phyloP scores from a whole-genome alignment of 2,329 filamentous ascomycete genomes.

The Dendryphion nanum region DNA sequence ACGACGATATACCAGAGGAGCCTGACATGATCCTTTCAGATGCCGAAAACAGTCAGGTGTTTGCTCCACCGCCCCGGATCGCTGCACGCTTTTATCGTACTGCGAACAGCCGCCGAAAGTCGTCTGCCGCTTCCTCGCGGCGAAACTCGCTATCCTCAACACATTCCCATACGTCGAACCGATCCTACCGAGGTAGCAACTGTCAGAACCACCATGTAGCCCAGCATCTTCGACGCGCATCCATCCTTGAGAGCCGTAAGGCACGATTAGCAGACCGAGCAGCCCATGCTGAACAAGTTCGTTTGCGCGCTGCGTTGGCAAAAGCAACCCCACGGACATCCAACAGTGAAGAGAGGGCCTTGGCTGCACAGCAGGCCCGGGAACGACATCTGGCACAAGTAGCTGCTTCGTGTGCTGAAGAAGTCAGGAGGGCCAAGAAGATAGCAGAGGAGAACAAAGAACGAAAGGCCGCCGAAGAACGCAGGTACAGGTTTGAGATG shows the following conservation, averaged over 20 bases:
- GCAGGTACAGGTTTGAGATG: conserved; percentile 69
- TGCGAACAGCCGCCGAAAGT: conserved; percentile 66
- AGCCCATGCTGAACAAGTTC: conserved; percentile 80
- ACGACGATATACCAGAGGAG: conserved; percentile 44
- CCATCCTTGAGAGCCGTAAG: conserved; percentile 77
- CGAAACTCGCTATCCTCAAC: conserved; percentile 77
- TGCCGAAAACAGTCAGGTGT: conserved; percentile 41
- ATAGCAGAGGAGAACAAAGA: conserved; percentile 81
- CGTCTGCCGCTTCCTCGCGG: conserved; percentile 74
- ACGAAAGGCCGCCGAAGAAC: conserved; percentile 71
- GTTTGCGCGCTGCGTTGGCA: conserved; percentile 69
- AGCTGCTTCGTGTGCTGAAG: conserved; percentile 76
- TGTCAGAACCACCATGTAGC: conserved; percentile 75
- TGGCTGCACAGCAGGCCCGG: conserved; percentile 74
- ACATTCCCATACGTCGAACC: conserved; percentile 68
- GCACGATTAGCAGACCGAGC: conserved; percentile 76
- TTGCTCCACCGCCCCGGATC: conserved; percentile 71
- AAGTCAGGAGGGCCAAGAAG: conserved; percentile 78
- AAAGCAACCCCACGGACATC: conserved; percentile 67
- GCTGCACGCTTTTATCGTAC: conserved; percentile 73
- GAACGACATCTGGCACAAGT: conserved; percentile 82
- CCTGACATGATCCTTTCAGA: conserved; percentile 41
- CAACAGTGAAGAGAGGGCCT: conserved; percentile 70
- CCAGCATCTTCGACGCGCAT: conserved; percentile 75
- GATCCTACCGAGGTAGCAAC: conserved; percentile 51